Base-by-base conservation (phyloP, 441 rosid species). In the Breynia disticha region DNA sequence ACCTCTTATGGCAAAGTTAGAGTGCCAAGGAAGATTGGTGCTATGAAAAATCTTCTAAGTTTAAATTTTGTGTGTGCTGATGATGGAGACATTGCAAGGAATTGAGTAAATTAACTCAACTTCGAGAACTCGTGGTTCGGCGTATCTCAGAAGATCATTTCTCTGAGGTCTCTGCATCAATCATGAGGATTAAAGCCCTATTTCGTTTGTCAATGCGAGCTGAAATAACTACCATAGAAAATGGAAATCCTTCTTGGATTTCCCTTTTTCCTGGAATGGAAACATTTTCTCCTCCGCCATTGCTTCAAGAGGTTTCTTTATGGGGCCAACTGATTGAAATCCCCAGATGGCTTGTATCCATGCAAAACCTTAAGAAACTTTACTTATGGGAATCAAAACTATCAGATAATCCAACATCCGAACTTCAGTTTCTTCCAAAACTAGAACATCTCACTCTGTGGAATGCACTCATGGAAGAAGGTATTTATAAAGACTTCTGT, bases 361-460 rank as follows among this genome's bases (percentile, higher is more conserved):
- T 60, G 51, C 43, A 50, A 22, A 55, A 50, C 53, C 61, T 59
- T 32, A 54, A 24, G 2, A 15, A 3, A 4, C 32, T 22, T 15
- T 4, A 0, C 11, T 38, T 66, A 17, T 7, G 7, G 3, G 12
- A 0, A 3, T 54, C 65, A 13, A 35, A 48, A 43, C 54, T 66
- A 16, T n/a, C 2, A 9, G 62, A 60, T 46, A 37, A 46, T 21
- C 65, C 51, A 22, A 28, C 21, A 12, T 10, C 57, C 11, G 17
- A 7, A n/a, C 61, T 63, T 50, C 61, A 63, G 45, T 16, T 11
- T 20, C 56, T 63, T 21, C 67, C 67, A 5, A 50, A 56, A 45
- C 47, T 56, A 14, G 56, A 56, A 46, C 16, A 45, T 13, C 57
- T 63, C 41, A 16, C 2, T 11, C 48, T 56, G 1, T n/a, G 17